Evolutionary conservation across 352 stramenopile genomes (phyloP), one percentile per base, ranked within the genome.

Genomic region (Achlya hypogyna): DNA sequence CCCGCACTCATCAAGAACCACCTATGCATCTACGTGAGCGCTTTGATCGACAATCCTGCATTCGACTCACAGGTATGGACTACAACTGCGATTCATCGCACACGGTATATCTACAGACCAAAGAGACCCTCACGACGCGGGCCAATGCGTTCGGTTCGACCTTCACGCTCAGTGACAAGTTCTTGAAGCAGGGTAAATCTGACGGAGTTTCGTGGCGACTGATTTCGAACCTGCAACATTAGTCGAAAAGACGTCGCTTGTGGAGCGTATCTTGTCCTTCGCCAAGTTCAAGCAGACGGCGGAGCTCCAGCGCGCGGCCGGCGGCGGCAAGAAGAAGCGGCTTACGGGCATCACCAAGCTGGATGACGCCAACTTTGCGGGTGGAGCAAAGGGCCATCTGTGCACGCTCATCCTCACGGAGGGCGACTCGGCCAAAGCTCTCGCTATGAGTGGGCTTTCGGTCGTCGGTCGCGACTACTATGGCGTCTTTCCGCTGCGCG

Each of bases 371-470:
- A 98, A 99, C 73, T 74, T 91, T 42, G 96, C 97, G 31, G 97
- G 96, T 34, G 93, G 79, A 16, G 83, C 92, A 22, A 89, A 95
- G 53, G 82, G 79, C 28, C 78, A 88, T 54, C 70, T 97, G 29
- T 99, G 97, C 72, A 93, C 97, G 22, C 76, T 99, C 6, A 99
- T 99, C 58, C 77, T 99, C 47, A 99, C 98, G 0, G 98, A 99
- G 82, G 98, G 98, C 65, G 98, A 99, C 75, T 99, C 96, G 27
- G 98, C 98, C 63, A 99, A 99, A 74, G 97, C 97, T 0, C 78
- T 99, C 0, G 98, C 97, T 20, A 96, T 99, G n/a, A 97, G 95
- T 35, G 98, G 98, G 6, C 78, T 99, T 8, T 95, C 96, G 5
- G 96, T 99, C 31, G 90, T 99, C 35, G 98, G 98, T 5, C 86